A percentile compares a stretch with the other conserved stretches of the same genome.
Conservation (phyloP, 2,329 filamentous ascomycete genomes). For the Calonectria henricotiae region DNA sequence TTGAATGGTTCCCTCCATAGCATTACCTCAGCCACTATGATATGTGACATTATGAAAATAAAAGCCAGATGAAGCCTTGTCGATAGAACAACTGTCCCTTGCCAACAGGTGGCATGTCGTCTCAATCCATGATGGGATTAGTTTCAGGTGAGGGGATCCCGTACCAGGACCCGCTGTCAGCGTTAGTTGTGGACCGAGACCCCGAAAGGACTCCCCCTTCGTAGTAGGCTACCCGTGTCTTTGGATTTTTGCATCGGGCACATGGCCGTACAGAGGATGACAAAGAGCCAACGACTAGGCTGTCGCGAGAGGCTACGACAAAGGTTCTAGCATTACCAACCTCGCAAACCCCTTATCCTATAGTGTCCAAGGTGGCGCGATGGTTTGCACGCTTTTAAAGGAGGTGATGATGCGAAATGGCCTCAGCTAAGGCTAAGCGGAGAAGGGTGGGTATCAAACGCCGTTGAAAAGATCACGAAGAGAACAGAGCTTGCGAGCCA, state of each 20-base stretch:
- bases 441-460: conserved; percentile 20
- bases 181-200: conserved; percentile 17
- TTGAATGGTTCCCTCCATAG: too few relatives aligned
- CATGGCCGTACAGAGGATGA: not conserved
- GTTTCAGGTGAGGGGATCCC: conserved; percentile 35
- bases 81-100: not conserved
- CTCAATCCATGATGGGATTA: conserved; percentile 22
- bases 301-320: not conserved
- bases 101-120: conserved; percentile 21
- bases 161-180: conserved; percentile 13
- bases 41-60: not conserved
- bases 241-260: not conserved
- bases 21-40: not conserved
- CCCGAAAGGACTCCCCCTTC: conserved; percentile 3
- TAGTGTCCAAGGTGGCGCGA: conserved; percentile 16
- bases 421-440: not conserved
- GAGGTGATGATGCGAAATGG: not conserved
- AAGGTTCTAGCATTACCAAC: not conserved
- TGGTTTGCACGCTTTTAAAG: conserved; percentile 13
- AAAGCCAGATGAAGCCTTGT: not conserved
- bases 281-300: not conserved
- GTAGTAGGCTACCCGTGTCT: conserved; percentile 4
- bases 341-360: not conserved
- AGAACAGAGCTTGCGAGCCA: not conserved
- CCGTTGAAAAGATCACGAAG: not conserved